Base-by-base conservation (phyloP, 495 filamentous ascomycete species). In the Penicillium roqueforti region DNA sequence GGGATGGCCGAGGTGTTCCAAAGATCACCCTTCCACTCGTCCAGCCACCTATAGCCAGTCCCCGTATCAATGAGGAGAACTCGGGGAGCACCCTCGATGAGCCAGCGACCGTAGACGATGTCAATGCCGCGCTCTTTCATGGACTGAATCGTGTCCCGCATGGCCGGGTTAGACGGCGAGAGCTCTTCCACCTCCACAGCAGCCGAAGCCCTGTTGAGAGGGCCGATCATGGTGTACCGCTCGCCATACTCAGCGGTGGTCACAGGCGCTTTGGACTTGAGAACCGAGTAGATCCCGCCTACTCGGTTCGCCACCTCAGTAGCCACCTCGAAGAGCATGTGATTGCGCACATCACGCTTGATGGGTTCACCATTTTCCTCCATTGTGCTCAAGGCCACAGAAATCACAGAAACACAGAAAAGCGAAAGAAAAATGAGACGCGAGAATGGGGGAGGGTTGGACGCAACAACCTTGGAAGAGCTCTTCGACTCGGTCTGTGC, bases 201-300 rank as follows among this genome's bases (percentile, higher is more conserved):
- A 19, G 93, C 93, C 4, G 93, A 97, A 55, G 85, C 80, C 59
- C 86, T 84, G 68, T 97, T 97, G 64, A 96, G 83, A 45, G 93
- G 93, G 6, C 93, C 93, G 69, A 98, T 92, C 45, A 98, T 79
- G 37, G 89, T 95, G 74, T 98, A 98, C 53, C 90, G 84, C 51
- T 96, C 89, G 62, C 93, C 95, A 92, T 97, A 98, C 71, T 98
- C 93, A 16, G 91, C 91, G 0, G 93, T 96, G 25, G 93, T 98
- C 44, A 98, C 92, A 8, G 93, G 92, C 18, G 93, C 92, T 71
- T 98, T 98, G 47, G 93, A 98, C 75, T 98, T 98, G 67, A 98
- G 83, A 47, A 98, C 93, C 13, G 92, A 97, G 76, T 98, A 98
- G 74, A 98, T 98, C 57, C 93, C 93, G 65, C 93, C 93, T 52